Percentiles rank a stretch among this genome's conserved stretches.
These are phyloP conservation scores for Gastrodia elata DNA, from an alignment of 106 monocot genomes.

Conservation along the genomic window DNA sequence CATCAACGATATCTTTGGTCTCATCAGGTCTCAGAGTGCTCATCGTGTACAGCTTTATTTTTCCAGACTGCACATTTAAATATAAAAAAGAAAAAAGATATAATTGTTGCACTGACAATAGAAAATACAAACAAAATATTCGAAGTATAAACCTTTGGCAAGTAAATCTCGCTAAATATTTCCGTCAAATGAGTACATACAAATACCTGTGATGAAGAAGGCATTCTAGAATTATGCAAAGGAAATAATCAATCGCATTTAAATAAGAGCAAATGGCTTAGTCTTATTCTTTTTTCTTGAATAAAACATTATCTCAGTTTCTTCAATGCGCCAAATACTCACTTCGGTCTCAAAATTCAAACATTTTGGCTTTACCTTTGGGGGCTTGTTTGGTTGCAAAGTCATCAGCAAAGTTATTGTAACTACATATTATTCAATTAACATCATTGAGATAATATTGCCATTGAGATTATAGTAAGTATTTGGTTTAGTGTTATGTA, in stretches of 20 bases:
- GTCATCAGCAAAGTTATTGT: no score
- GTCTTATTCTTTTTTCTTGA: no score
- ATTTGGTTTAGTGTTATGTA: no score
- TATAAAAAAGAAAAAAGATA: background rate
- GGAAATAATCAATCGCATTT: background rate
- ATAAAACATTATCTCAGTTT: no score
- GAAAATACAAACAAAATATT: background rate
- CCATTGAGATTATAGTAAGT: no score
- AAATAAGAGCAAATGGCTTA: background rate
- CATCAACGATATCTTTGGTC: slow-evolving; percentile 29
- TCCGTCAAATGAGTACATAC: slow-evolving; percentile 91
- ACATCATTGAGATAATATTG: no score
- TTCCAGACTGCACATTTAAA: slow-evolving; percentile 42
- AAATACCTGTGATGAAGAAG: slow-evolving; percentile 46
- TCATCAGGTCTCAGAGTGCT: slow-evolving; percentile 68
- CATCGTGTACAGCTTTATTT: slow-evolving; percentile 82
- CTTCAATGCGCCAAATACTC: no score
- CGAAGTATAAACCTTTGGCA: slow-evolving; percentile 41
- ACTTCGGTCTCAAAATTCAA: no score
- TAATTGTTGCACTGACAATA: background rate
- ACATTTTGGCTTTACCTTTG: no score
- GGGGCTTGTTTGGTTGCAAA: no score
- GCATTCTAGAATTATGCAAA: background rate
- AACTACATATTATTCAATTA: no score
- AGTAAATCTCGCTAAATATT: slow-evolving; percentile 59